Percentiles rank a stretch among this genome's conserved stretches.
phyloP scores from a whole-genome alignment of 164 flowering plant species.

The Magnolia changhungtana region DNA sequence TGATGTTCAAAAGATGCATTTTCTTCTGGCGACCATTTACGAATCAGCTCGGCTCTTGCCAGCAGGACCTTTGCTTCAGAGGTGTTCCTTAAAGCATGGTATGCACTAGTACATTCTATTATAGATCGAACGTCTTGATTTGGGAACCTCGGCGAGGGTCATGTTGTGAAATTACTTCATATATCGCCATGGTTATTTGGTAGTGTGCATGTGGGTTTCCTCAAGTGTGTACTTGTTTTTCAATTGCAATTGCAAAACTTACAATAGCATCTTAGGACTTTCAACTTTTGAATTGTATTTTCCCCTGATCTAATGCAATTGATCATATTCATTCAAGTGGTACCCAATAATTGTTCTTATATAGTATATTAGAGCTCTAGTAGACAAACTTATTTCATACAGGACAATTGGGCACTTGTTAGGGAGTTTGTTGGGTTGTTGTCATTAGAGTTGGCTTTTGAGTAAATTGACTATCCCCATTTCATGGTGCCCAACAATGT shows the following conservation, averaged over 20 bases:
- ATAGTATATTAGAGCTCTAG: background rate
- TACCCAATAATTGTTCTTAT: background rate
- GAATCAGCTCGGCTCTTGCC: conserved; percentile 71
- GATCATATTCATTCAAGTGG: background rate
- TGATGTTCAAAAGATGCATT: conserved; percentile 34
- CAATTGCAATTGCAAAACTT: background rate
- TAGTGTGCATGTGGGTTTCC: background rate
- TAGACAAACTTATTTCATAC: background rate
- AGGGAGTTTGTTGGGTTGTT: too few species aligned
- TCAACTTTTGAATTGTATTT: background rate
- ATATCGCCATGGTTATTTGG: background rate
- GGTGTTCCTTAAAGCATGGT: conserved; percentile 62
- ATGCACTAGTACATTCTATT: conserved; percentile 5
- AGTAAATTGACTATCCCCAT: too few species aligned
- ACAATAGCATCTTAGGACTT: background rate
- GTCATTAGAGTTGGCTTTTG: too few species aligned
- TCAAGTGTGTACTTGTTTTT: too few species aligned
- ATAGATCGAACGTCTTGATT: background rate
- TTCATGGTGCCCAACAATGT: too few species aligned
- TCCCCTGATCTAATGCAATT: background rate
- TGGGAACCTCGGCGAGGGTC: background rate
- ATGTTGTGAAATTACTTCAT: background rate
- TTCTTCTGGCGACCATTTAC: conserved; percentile 58
- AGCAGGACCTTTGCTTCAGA: conserved; percentile 59
- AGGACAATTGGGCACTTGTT: background rate